Evolutionary conservation across 148 eudicot genomes (phyloP).

Genomic region (Linanthus parryae): DNA sequence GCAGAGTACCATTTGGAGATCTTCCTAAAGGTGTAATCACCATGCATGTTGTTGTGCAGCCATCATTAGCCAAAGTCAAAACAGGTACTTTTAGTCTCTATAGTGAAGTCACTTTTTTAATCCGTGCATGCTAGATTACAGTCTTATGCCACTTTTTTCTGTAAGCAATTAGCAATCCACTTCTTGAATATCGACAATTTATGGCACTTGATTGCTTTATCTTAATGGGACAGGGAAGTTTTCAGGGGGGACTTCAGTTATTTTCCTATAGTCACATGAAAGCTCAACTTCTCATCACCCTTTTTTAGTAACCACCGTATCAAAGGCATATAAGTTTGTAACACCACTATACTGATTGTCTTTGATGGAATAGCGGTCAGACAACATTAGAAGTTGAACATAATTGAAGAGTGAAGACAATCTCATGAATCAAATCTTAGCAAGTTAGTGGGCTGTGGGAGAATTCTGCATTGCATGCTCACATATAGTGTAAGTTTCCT

Average conservation of each 20-base stretch:
- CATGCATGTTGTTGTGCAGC: conserved; percentile 96
- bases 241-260: neutral
- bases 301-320: too few species aligned
- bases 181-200: neutral
- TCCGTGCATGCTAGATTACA: neutral
- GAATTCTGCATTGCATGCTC: too few species aligned
- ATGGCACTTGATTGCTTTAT: neutral
- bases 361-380: too few species aligned
- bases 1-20: conserved; percentile 67
- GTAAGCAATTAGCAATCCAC: neutral
- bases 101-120: neutral
- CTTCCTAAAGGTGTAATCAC: conserved; percentile 58
- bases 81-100: conserved; percentile 42
- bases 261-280: neutral
- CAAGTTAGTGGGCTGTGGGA: too few species aligned
- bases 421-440: too few species aligned
- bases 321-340: too few species aligned
- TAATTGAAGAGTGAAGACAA: too few species aligned
- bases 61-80: conserved; percentile 58
- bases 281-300: too few species aligned
- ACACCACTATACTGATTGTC: too few species aligned
- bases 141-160: neutral
- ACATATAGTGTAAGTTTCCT: too few species aligned
- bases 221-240: conserved; percentile 2
- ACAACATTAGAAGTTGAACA: too few species aligned